Conservation (phyloP, 495 filamentous ascomycete genomes). For the Aeminium ludgeri region DNA sequence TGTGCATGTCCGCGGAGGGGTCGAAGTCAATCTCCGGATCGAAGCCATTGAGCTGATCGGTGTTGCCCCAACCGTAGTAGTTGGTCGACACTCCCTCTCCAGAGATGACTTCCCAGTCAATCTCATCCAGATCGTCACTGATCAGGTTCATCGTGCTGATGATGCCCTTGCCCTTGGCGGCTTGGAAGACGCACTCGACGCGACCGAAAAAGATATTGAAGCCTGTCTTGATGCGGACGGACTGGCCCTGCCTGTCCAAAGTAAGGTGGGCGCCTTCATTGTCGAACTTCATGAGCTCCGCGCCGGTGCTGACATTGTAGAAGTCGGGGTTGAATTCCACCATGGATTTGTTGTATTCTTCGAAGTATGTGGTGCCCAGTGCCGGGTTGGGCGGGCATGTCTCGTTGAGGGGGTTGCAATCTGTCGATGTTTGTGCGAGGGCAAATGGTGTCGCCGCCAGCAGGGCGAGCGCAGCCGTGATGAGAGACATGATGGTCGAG, state of each 20-base stretch:
- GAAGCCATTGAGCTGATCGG: constrained; percentile 35
- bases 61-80: constrained; percentile 73
- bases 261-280: constrained; percentile 49
- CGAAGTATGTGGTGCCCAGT: constrained; percentile 45
- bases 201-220: constrained; percentile 68
- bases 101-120: constrained; percentile 45
- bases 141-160: constrained; percentile 71
- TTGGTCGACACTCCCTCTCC: constrained; percentile 48
- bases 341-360: constrained; percentile 39
- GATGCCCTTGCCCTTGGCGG: constrained; percentile 57
- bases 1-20: constrained; percentile 39
- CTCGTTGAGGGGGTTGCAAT: constrained; percentile 48
- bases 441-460: constrained; percentile 6
- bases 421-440: constrained; percentile 34
- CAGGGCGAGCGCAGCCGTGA: background rate
- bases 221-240: constrained; percentile 53
- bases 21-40: too few relatives aligned
- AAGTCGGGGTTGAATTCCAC: constrained; percentile 22
- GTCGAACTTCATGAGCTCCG: constrained; percentile 31
- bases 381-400: constrained; percentile 47
- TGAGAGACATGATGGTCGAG: background rate
- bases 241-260: constrained; percentile 50
- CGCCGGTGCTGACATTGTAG: constrained; percentile 46
- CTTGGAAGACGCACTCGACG: constrained; percentile 54
- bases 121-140: constrained; percentile 75